Percentiles rank a stretch among this genome's conserved stretches.
Conservation (phyloP, 2,329 filamentous ascomycete genomes). For the Hypoxylon sp. region DNA sequence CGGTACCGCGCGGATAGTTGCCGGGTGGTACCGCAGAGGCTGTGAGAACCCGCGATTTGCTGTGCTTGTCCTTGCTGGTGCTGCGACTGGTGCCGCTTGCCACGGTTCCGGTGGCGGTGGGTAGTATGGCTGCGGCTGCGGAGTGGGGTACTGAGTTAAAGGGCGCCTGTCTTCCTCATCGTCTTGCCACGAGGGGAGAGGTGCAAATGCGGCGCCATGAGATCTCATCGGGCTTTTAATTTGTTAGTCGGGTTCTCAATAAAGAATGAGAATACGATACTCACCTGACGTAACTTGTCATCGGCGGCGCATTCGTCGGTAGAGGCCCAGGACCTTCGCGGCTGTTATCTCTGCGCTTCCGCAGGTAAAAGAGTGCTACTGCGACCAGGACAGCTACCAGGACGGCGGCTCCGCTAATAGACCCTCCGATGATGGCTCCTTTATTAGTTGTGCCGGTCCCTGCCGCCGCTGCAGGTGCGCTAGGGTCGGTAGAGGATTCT, state of each 20-base stretch:
- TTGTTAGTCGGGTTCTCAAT: slow-evolving; percentile 22
- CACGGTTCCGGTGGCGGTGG: slow-evolving; percentile 30
- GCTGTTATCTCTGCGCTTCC: slow-evolving; percentile 58
- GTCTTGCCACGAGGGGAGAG: slow-evolving; percentile 52
- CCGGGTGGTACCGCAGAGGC: slow-evolving; percentile 46
- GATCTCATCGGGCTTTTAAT: slow-evolving; percentile 47
- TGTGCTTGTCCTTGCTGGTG: slow-evolving; percentile 9
- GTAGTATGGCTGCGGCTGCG: slow-evolving; percentile 23
- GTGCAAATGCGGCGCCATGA: slow-evolving; percentile 56
- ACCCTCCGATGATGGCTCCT: slow-evolving; percentile 67
- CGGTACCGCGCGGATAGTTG: slow-evolving; percentile 30
- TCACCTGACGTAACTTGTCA: slow-evolving; percentile 59
- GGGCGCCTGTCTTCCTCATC: slow-evolving; percentile 48
- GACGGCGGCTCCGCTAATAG: slow-evolving; percentile 64
- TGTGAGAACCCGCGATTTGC: slow-evolving; percentile 36
- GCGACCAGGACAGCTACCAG: slow-evolving; percentile 59
- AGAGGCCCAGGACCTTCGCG: slow-evolving; percentile 58
- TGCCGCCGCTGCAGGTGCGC: slow-evolving; percentile 11
- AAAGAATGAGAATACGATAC: slow-evolving; percentile 4
- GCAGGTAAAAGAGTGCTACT: slow-evolving; percentile 59
- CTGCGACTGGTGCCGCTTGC: slow-evolving; percentile 13
- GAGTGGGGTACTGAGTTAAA: slow-evolving; percentile 27
- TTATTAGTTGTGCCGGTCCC: slow-evolving; percentile 46
- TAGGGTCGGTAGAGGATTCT: slow-evolving; percentile 19
- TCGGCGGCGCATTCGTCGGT: slow-evolving; percentile 48